Percentiles rank a stretch among this genome's conserved stretches.
These are phyloP conservation scores for Cordyceps fumosorosea DNA, from an alignment of 2,329 filamentous ascomycete genomes.

Conservation along the genomic window DNA sequence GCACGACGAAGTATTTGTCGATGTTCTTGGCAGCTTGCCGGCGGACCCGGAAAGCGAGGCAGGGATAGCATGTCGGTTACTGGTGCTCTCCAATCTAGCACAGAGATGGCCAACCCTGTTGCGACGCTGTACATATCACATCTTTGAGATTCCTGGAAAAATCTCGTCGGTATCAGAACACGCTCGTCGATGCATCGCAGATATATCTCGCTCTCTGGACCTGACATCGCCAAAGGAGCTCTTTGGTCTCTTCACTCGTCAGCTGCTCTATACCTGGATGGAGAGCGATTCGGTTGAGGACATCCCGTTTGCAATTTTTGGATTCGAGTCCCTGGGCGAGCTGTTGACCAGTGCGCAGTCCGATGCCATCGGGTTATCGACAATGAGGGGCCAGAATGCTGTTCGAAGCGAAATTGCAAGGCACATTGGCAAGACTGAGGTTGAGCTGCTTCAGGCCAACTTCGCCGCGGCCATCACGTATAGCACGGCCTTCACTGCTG, in stretches of 20 bases:
- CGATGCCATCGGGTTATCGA: slow-evolving; percentile 71
- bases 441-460: slow-evolving; percentile 55
- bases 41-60: slow-evolving; percentile 64
- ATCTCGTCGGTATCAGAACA: slow-evolving; percentile 60
- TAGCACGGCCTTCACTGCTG: slow-evolving; percentile 57
- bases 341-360: slow-evolving; percentile 65
- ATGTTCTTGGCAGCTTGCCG: slow-evolving; percentile 76
- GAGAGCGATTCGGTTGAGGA: slow-evolving; percentile 57
- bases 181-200: slow-evolving; percentile 63
- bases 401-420: slow-evolving; percentile 55
- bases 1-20: slow-evolving; percentile 78
- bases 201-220: slow-evolving; percentile 58
- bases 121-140: slow-evolving; percentile 82
- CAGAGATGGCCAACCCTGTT: slow-evolving; percentile 81
- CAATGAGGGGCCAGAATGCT: slow-evolving; percentile 70
- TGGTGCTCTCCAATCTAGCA: slow-evolving; percentile 69
- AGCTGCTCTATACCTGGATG: slow-evolving; percentile 88
- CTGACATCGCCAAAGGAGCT: slow-evolving; percentile 62
- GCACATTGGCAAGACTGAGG: slow-evolving; percentile 46
- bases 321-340: slow-evolving; percentile 61
- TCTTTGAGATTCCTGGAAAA: slow-evolving; percentile 82
- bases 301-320: slow-evolving; percentile 82
- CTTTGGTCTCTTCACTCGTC: slow-evolving; percentile 78
- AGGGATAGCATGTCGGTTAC: slow-evolving; percentile 77
- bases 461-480: slow-evolving; percentile 82